These are phyloP conservation scores for Jamesozyma gamospora DNA, from an alignment of 805 yeast genomes.

Conservation along the genomic window DNA sequence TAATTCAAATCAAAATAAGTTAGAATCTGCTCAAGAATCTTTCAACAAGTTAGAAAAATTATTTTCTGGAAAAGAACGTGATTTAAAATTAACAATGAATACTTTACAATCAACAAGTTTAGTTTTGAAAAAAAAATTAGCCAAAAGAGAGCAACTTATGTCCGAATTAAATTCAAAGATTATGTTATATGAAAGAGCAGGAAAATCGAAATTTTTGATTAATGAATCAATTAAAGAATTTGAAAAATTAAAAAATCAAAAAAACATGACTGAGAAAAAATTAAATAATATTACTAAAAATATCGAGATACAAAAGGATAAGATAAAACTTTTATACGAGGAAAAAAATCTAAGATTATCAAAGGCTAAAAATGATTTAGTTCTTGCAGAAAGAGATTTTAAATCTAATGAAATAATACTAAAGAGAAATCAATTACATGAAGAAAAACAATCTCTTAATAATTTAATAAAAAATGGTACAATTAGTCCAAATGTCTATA, in stretches of 20 bases:
- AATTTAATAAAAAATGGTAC: conserved; percentile 8
- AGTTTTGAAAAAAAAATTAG: conserved; percentile 18
- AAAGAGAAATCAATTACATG: conserved; percentile 13
- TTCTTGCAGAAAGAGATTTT: conserved; percentile 12
- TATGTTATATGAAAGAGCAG: conserved; percentile 5
- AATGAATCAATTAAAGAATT: conserved; percentile 10
- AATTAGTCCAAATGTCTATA: conserved; percentile 7
- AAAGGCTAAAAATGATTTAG: conserved; percentile 12
- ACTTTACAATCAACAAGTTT: conserved; percentile 11
- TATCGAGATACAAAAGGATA: conserved; percentile 3
- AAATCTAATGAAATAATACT: conserved; percentile 7
- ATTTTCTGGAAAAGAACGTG: conserved; percentile 6
- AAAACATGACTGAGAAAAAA: conserved; percentile 14
- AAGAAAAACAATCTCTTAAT: conserved; percentile 12
- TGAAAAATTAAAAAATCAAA: conserved; percentile 7
- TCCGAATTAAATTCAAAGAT: conserved; percentile 7
- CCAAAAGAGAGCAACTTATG: conserved; percentile 17
- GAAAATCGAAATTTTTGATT: conserved; percentile 5
- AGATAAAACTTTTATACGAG: conserved; percentile 8
- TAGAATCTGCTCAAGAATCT: conserved; percentile 1
- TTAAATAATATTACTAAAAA: conserved; percentile 11
- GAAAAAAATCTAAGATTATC: conserved; percentile 12
- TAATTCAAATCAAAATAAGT: background rate
- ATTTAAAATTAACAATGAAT: conserved; percentile 7
- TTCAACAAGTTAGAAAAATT: conserved; percentile 3